Percentiles rank a stretch among this genome's conserved stretches.
Evolutionary conservation across 2,329 filamentous ascomycete species (phyloP).

Genomic region (Rutstroemia sp.): DNA sequence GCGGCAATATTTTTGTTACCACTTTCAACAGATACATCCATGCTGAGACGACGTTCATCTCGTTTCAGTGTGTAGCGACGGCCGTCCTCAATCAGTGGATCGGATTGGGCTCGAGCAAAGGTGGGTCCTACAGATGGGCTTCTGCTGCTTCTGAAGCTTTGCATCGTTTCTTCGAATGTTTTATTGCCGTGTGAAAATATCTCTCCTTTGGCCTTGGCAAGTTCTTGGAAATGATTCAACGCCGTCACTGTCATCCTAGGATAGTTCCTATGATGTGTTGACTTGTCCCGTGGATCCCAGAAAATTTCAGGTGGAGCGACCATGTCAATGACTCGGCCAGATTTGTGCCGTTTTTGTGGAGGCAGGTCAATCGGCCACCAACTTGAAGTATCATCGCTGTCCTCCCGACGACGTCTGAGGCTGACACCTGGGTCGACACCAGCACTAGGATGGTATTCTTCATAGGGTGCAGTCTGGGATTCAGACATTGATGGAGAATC

Average conservation of each 20-base stretch:
- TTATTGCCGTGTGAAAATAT: slow-evolving; percentile 46
- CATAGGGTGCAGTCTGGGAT: slow-evolving; percentile 12
- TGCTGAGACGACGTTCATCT: slow-evolving; percentile 23
- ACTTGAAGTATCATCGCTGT: slow-evolving; percentile 16
- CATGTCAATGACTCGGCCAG: slow-evolving; percentile 50
- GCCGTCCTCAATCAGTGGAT: slow-evolving; percentile 20
- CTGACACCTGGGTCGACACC: slow-evolving; percentile 13
- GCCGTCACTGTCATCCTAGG: slow-evolving; percentile 57
- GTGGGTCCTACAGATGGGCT: slow-evolving; percentile 20
- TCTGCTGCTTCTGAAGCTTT: slow-evolving; percentile 23
- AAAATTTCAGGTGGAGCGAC: slow-evolving; percentile 49
- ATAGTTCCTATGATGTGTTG: slow-evolving; percentile 54
- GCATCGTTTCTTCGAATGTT: slow-evolving; percentile 32
- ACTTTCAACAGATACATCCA: slow-evolving; percentile 9
- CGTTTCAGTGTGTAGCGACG: slow-evolving; percentile 24
- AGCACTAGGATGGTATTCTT: background rate
- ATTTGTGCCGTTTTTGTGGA: slow-evolving; percentile 43
- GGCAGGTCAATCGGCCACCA: slow-evolving; percentile 24
- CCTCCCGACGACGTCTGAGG: slow-evolving; percentile 27
- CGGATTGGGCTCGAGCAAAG: slow-evolving; percentile 20
- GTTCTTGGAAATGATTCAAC: slow-evolving; percentile 46
- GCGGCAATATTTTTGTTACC: slow-evolving; percentile 9
- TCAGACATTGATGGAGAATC: slow-evolving; percentile 23
- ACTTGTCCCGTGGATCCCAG: slow-evolving; percentile 47
- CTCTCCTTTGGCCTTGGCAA: slow-evolving; percentile 43